These are phyloP conservation scores for Zygoascus meyerae DNA, from an alignment of 1,139 yeast genomes.

Conservation along the genomic window DNA sequence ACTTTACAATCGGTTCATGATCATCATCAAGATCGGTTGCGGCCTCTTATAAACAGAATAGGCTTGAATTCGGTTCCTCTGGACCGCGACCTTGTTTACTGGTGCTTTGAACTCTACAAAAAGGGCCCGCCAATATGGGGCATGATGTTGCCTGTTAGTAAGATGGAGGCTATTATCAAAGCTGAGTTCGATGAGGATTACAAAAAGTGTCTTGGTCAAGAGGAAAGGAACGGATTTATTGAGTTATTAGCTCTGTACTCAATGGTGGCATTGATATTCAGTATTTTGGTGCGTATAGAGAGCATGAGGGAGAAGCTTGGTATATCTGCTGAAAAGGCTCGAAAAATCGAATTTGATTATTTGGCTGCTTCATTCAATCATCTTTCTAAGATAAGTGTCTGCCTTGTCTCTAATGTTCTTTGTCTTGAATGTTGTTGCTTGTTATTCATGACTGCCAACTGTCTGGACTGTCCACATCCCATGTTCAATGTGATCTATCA, in stretches of 20 bases:
- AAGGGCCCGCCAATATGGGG: slow-evolving; percentile 16
- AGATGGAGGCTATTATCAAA: slow-evolving; percentile 19
- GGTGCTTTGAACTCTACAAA: slow-evolving; percentile 10
- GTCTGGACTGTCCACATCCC: slow-evolving; percentile 36
- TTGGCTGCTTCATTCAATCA: slow-evolving; percentile 21
- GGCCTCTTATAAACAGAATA: slow-evolving; percentile 19
- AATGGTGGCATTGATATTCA: slow-evolving; percentile 18
- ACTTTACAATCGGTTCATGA: slow-evolving; percentile 22
- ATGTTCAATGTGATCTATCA: slow-evolving; percentile 44
- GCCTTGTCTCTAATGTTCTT: slow-evolving; percentile 18
- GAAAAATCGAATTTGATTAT: slow-evolving; percentile 9
- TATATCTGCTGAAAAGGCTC: slow-evolving; percentile 11
- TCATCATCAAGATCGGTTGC: slow-evolving; percentile 34
- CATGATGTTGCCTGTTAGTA: slow-evolving; percentile 18
- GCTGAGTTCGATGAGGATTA: slow-evolving; percentile 16
- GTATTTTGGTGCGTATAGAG: slow-evolving; percentile 13
- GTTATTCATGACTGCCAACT: slow-evolving; percentile 19
- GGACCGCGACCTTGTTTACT: slow-evolving; percentile 11
- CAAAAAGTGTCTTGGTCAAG: neutral
- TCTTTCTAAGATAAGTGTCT: slow-evolving; percentile 16
- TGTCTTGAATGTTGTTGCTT: slow-evolving; percentile 21
- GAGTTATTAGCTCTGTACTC: slow-evolving; percentile 23
- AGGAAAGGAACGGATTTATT: slow-evolving; percentile 21
- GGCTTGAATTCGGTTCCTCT: slow-evolving; percentile 13
- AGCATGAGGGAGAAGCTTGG: slow-evolving; percentile 11